Percentiles rank a stretch among this genome's conserved stretches.
phyloP scores from a whole-genome alignment of 106 monocot species.

The Vanilla planifolia region DNA sequence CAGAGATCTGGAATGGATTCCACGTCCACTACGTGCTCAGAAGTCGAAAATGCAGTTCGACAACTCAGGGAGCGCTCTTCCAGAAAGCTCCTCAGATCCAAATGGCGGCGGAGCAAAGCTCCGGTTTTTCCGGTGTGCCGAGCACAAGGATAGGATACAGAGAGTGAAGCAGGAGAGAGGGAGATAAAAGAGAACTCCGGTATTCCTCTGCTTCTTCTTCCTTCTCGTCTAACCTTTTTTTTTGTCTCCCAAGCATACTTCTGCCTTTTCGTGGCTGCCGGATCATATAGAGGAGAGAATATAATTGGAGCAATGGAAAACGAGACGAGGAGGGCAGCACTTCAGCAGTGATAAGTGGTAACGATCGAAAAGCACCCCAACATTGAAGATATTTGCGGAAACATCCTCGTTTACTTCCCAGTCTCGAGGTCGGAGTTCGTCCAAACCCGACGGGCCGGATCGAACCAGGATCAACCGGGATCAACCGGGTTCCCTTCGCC shows the following conservation, averaged over 20 bases:
- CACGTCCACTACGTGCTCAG: not conserved
- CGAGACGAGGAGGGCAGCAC: not conserved
- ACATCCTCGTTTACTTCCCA: not conserved
- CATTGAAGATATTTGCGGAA: not conserved
- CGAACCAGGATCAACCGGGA: too few species aligned
- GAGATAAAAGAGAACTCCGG: not conserved
- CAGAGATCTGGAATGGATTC: not conserved
- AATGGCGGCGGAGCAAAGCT: conserved; percentile 7
- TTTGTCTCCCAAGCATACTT: not conserved
- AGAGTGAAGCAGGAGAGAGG: not conserved
- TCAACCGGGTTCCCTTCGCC: too few species aligned
- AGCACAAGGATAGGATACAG: not conserved
- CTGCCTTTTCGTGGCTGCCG: not conserved
- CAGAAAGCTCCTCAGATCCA: not conserved
- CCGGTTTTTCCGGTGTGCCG: not conserved
- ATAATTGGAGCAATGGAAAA: not conserved
- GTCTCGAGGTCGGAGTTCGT: not conserved
- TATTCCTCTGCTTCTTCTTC: conserved; percentile 4
- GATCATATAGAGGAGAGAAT: conserved; percentile 4
- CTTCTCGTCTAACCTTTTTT: not conserved
- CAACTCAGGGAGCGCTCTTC: not conserved
- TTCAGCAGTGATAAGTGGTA: conserved; percentile 1
- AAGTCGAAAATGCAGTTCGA: conserved; percentile 7
- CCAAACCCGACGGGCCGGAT: too few species aligned
- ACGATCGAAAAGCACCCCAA: not conserved